Base-by-base conservation (phyloP, 352 stramenopile genomes). In the Proteromonas lacertae region DNA sequence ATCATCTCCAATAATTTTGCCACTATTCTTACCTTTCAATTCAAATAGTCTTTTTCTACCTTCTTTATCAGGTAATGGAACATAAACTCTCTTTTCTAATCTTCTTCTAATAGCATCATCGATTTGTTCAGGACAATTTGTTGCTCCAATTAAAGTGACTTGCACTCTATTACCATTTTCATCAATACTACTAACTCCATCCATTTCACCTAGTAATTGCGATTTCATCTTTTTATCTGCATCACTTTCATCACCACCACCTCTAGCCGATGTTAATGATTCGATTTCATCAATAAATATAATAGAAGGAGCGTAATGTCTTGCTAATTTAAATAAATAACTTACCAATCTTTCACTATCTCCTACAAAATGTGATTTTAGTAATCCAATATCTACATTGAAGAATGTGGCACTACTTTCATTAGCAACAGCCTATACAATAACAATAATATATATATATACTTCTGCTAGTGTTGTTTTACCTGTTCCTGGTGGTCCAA, bases 221-320 rank as follows among this genome's bases (percentile, higher is more conserved):
- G 81, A 92, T 52, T 95, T 95, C 29, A 94, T 75, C 19, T 63
- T 35, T 47, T 84, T 41, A 16, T 22, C 52, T 5, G 50, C 57
- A 20, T 68, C 53, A 36, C 64, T 50, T 38, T 47, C 17, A 17
- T 29, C 28, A 2, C 18, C 56, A 25, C 46, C 59, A 41, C 73
- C 68, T 14, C 76, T 57, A 33, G 78, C 63, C 1, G 64, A 67
- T 56, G 84, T 80, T 26, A 91, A 78, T 0, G 79, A 72, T 43
- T 95, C 82, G 37, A 95, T 91, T 49, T 95, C 81, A 45, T 96
- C 82, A 56, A 96, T 80, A 48, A 96, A 96, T 31, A 96, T 89
- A 36, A 83, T 93, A 8, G 66, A 81, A 4, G 83, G 82, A 10
- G 75, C 66, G 51, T 93, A 90, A 51, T 91, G 87, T 9, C 78